Conservation (phyloP, 345 rosid genomes). For the Salix suchowensis region DNA sequence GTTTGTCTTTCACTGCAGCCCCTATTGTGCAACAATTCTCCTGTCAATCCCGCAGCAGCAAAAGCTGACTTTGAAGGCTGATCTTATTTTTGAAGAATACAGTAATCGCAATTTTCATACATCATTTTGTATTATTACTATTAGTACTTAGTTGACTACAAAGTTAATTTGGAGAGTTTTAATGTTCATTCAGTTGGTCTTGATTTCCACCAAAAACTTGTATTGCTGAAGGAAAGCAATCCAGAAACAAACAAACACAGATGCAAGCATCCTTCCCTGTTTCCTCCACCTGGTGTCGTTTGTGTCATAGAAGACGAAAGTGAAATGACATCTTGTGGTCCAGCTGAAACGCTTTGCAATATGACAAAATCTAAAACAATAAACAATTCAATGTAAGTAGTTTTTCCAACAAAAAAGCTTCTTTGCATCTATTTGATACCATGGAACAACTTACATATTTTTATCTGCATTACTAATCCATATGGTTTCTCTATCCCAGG, state of each 20-base stretch:
- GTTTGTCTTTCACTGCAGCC: constrained; percentile 50
- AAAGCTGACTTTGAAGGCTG: constrained; percentile 73
- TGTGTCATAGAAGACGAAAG: constrained; percentile 37
- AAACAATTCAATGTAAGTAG: constrained; percentile 38
- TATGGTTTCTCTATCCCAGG: constrained; percentile 44
- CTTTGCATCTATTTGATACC: not conserved
- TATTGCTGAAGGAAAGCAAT: constrained; percentile 39
- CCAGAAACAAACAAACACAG: constrained; percentile 23
- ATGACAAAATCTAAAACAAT: constrained; percentile 21
- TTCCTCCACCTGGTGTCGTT: constrained; percentile 36
- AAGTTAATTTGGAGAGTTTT: not conserved
- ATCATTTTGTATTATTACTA: not conserved
- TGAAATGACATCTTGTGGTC: constrained; percentile 25
- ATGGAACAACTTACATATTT: not conserved
- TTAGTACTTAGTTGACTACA: not conserved
- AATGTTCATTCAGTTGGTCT: constrained; percentile 58
- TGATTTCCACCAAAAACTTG: constrained; percentile 64
- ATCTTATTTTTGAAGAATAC: constrained; percentile 81
- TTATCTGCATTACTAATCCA: not conserved
- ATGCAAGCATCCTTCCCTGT: constrained; percentile 34
- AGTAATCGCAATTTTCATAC: constrained; percentile 35
- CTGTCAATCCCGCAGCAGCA: constrained; percentile 39
- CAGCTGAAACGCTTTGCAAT: constrained; percentile 16
- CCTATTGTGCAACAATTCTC: constrained; percentile 54
- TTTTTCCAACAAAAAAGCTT: not conserved